Conservation (phyloP, 805 yeast genomes). For the Lachancea nothofagi region DNA sequence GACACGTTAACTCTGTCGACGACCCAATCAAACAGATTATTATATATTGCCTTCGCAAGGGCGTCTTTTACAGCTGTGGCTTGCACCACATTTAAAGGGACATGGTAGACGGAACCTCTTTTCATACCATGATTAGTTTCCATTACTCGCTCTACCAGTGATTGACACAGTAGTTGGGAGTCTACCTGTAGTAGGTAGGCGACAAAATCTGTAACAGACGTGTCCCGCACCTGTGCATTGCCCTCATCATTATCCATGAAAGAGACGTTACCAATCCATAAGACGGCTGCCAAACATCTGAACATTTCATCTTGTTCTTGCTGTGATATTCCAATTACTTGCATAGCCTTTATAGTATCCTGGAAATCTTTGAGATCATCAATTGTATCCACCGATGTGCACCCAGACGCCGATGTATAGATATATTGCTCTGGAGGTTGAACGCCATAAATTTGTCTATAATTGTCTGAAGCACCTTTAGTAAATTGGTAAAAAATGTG, state of each 20-base stretch:
- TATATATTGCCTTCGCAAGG: conserved; percentile 88
- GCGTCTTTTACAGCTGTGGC: conserved; percentile 96
- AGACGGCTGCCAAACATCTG: conserved; percentile 71
- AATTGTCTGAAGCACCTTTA: conserved; percentile 79
- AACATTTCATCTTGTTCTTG: conserved; percentile 88
- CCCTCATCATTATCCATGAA: conserved; percentile 85
- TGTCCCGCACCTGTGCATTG: conserved; percentile 74
- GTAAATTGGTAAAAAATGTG: conserved; percentile 96
- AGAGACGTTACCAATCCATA: conserved; percentile 92
- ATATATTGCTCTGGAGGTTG: conserved; percentile 91
- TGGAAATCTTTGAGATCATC: conserved; percentile 75
- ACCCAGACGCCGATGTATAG: conserved; percentile 81
- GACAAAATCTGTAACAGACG: conserved; percentile 88
- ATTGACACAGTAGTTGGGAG: conserved; percentile 54
- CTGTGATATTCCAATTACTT: conserved; percentile 73
- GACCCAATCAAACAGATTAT: conserved; percentile 92
- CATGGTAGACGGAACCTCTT: conserved; percentile 90
- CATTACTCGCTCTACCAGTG: conserved; percentile 74
- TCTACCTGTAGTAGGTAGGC: conserved; percentile 86
- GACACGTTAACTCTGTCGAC: conserved; percentile 85
- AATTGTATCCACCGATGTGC: conserved; percentile 79
- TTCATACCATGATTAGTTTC: conserved; percentile 87
- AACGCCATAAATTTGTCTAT: conserved; percentile 80
- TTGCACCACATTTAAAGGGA: conserved; percentile 85
- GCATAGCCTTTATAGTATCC: conserved; percentile 84